Evolutionary conservation across 441 rosid genomes (phyloP), one percentile per base, ranked within the genome.

Genomic region (Brassica balearica): DNA sequence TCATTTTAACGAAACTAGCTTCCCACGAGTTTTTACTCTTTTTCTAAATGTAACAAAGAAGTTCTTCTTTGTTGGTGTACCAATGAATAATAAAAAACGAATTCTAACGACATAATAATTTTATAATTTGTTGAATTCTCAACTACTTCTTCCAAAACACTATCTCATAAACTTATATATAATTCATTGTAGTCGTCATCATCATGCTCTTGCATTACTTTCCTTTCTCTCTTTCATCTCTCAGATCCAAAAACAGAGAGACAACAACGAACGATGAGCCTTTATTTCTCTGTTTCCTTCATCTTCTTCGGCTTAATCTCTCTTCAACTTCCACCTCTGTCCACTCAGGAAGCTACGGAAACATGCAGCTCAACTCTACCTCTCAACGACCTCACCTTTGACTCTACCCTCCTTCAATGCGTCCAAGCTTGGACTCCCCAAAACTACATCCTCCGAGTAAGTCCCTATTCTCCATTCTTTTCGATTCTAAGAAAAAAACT

Each of bases 381-480:
- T 34, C 78, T 94, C 65, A 76, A 71, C 4, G 70, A 53, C 66
- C 69, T 87, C 20, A 41, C 64, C 64, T 41, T 89, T 43, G 85
- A 88, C 71, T 5, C 82, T 0, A 41, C 85, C 19, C 82, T 90
- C 71, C 93, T 90, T 72, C 77, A 74, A 14, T 93, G 98, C 77
- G 67, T 80, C 22, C 14, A 85, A 5, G 92, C 82, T 15, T 93
- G 98, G 98, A n/a, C 2, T 32, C 0, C 69, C 8, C 72, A 85
- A 1, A 72, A 82, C 32, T 93, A 23, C 85, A 77, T 93, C 69
- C 89, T 92, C 81, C 77, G 97, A 64, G 98, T 93, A 89, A 71
- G 90, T 78, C 65, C 1, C 14, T 10, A 58, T n/a, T 5, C 69
- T 6, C 77, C 84, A n/a, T 15, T 34, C 20, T 29, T 15, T 4